Conservation (phyloP, 306 rosid genomes). For the Cicer bijugum region DNA sequence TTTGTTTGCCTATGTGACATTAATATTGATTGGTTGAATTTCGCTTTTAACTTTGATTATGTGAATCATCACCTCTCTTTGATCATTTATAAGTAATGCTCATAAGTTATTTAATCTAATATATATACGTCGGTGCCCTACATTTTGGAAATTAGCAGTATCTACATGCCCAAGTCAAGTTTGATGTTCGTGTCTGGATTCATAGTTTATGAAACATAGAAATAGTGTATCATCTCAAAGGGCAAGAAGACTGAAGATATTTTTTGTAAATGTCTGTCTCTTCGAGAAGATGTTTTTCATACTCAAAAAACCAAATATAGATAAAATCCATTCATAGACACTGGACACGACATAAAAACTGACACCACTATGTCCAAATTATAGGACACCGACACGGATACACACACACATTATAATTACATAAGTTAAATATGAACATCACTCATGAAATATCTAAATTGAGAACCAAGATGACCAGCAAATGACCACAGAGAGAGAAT, state of each 20-base stretch:
- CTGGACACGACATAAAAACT: too few species aligned
- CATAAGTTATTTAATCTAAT: background rate
- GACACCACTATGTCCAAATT: too few species aligned
- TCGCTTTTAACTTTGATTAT: background rate
- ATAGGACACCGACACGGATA: too few species aligned
- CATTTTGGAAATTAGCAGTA: background rate
- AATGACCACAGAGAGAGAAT: background rate
- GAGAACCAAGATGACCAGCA: background rate
- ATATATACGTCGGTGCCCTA: background rate
- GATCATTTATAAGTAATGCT: background rate
- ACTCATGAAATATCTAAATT: too few species aligned
- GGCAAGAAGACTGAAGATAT: constrained; percentile 27
- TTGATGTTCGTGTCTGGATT: background rate
- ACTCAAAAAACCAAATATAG: constrained; percentile 20
- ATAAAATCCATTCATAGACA: background rate
- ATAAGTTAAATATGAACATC: too few species aligned
- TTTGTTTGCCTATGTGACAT: background rate
- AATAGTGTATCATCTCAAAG: background rate
- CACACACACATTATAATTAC: too few species aligned
- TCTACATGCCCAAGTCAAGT: too few species aligned
- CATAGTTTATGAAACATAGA: constrained; percentile 1
- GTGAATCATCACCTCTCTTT: background rate
- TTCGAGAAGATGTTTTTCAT: constrained; percentile 16
- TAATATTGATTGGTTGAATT: background rate
- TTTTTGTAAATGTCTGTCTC: constrained; percentile 5